These are phyloP conservation scores for Penicillium soppii DNA, from an alignment of 495 filamentous ascomycete species.

Conservation along the genomic window DNA sequence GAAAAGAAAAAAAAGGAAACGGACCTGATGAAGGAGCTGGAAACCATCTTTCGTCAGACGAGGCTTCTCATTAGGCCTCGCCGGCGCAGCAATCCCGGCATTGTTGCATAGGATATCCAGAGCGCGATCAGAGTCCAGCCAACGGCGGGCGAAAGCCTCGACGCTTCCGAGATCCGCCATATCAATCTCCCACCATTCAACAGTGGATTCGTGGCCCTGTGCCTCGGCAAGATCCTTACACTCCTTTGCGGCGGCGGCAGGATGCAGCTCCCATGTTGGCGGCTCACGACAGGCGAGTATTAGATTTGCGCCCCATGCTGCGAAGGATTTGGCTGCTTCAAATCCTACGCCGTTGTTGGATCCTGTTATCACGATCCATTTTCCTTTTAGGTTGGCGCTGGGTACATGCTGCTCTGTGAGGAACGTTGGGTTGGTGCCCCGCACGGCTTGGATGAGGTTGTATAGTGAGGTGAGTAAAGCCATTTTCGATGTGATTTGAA, in stretches of 20 bases:
- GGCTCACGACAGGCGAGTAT: slow-evolving; percentile 32
- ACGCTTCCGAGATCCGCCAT: slow-evolving; percentile 46
- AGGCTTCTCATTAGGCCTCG: background rate
- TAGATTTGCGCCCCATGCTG: slow-evolving; percentile 24
- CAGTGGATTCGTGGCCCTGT: slow-evolving; percentile 23
- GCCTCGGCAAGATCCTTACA: slow-evolving; percentile 12
- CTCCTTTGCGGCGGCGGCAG: slow-evolving; percentile 14
- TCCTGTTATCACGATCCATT: slow-evolving; percentile 36
- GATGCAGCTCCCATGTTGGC: slow-evolving; percentile 21
- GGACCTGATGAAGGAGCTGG: slow-evolving; percentile 24
- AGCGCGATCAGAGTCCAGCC: slow-evolving; percentile 10
- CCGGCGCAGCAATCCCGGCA: slow-evolving; percentile 17
- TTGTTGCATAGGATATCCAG: slow-evolving; percentile 31
- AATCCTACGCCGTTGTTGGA: slow-evolving; percentile 35
- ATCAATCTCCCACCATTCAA: slow-evolving; percentile 53
- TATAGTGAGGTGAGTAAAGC: background rate
- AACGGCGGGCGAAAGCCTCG: slow-evolving; percentile 37
- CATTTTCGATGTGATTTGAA: too few species aligned
- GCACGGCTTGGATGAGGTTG: background rate
- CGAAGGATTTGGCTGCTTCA: slow-evolving; percentile 28
- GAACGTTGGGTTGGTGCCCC: slow-evolving; percentile 11
- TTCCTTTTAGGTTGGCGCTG: slow-evolving; percentile 16
- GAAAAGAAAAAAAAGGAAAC: background rate
- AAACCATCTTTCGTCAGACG: slow-evolving; percentile 24
- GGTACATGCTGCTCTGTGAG: slow-evolving; percentile 16